Percentiles rank a stretch among this genome's conserved stretches.
Evolutionary conservation across 768 basidiomycete species (phyloP).

Genomic region (Boletellus sp.): DNA sequence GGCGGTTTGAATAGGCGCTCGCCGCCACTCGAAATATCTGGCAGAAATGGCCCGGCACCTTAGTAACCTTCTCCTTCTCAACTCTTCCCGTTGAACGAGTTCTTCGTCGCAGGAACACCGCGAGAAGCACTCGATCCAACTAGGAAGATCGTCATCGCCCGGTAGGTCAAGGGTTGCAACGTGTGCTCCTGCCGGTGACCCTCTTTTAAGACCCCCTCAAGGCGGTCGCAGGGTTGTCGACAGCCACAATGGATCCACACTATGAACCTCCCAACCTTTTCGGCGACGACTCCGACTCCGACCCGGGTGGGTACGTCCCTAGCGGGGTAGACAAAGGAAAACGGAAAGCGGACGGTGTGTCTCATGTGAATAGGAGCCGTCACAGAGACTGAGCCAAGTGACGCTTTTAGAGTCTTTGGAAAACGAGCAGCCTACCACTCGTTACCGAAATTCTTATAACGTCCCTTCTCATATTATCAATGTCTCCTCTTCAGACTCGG

Average conservation of each 20-base stretch:
- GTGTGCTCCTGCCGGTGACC: constrained; percentile 9
- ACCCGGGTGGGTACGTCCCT: background rate
- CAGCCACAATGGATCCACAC: constrained; percentile 9
- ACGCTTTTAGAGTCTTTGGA: constrained; percentile 11
- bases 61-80: no score
- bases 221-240: background rate
- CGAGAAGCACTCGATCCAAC: constrained; percentile 6
- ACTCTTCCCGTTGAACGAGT: constrained; percentile 1
- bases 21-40: no score
- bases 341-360: constrained; percentile 15
- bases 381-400: background rate
- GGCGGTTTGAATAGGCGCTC: no score
- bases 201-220: constrained; percentile 6
- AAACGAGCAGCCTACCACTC: background rate
- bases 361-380: background rate
- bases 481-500: constrained; percentile 6
- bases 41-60: no score
- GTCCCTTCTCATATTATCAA: background rate
- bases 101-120: constrained; percentile 5
- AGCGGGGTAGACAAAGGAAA: constrained; percentile 18
- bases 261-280: constrained; percentile 15
- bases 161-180: constrained; percentile 8
- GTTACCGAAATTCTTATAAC: background rate
- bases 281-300: background rate
- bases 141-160: constrained; percentile 11